Percentiles rank a stretch among this genome's conserved stretches.
Conservation (phyloP, 1,284 basidiomycete species). For the Trichosporon inkin region DNA sequence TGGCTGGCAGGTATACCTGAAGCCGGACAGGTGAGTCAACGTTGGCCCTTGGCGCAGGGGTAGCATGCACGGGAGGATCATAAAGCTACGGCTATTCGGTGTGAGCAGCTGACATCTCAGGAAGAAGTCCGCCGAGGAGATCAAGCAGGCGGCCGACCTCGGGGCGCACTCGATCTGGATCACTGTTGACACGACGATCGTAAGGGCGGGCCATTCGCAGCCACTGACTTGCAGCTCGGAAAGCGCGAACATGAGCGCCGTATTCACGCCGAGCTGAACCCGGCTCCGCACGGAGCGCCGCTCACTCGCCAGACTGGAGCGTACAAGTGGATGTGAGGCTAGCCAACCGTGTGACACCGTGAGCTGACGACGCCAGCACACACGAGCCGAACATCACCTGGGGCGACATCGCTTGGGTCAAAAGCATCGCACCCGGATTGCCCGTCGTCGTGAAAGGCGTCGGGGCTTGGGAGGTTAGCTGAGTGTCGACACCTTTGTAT, state of each 20-base stretch:
- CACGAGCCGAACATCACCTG: constrained; percentile 30
- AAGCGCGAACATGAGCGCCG: constrained; percentile 25
- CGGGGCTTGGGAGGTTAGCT: constrained; percentile 47
- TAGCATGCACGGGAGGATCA: too few species aligned
- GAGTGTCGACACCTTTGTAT: neutral
- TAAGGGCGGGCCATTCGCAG: too few species aligned
- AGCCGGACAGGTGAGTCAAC: constrained; percentile 30
- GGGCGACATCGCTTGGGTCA: constrained; percentile 53
- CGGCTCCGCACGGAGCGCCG: constrained; percentile 18
- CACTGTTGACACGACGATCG: constrained; percentile 52
- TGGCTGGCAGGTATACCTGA: constrained; percentile 43
- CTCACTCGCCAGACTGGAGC: constrained; percentile 9
- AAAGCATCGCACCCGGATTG: constrained; percentile 45
- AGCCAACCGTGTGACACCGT: too few species aligned
- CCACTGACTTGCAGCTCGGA: constrained; percentile 23
- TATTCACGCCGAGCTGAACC: constrained; percentile 18
- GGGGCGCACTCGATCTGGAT: constrained; percentile 52
- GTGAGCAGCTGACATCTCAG: constrained; percentile 24
- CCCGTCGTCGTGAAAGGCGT: constrained; percentile 54
- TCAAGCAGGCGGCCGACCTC: constrained; percentile 43
- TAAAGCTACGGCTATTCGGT: neutral
- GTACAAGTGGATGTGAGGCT: constrained; percentile 1
- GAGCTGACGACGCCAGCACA: constrained; percentile 3
- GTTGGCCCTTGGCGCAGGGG: too few species aligned
- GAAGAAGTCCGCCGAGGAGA: constrained; percentile 43